Evolutionary conservation across 2,329 filamentous ascomycete genomes (phyloP), one percentile per base, ranked within the genome.

Genomic region (Talaromyces islandicus): DNA sequence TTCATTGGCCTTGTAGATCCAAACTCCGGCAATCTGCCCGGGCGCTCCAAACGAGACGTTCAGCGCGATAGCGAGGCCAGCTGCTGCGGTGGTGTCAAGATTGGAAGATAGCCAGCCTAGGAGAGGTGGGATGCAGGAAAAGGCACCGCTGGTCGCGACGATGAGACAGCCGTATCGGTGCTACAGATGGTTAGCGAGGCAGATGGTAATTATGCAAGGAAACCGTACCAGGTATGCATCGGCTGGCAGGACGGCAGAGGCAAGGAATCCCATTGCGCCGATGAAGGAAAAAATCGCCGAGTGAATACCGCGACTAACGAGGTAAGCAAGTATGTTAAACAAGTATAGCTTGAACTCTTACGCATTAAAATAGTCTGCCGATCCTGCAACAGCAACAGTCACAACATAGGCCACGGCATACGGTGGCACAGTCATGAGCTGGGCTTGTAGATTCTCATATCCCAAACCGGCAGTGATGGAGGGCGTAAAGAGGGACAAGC

Each of bases 31-130:
- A 46, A 91, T 90, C 71, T 90, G 88, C 0, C 88, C 88, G 0
- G 87, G 80, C 0, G 86, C 87, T 0, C 86, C 87, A 54, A 88
- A 80, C 1, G 84, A 85, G 17, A 90, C 83, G 63, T 90, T 90
- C 63, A 91, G 73, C 0, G 87, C 88, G 59, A 90, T 88, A 1
- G 87, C 88, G 11, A 91, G 78, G 0, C 88, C 88, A 0, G 84
- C 83, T 0, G 86, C 81, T 0, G 84, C 83, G 0, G 88, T 89
- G 58, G 80, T 85, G 67, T 83, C 83, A 54, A 89, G 77, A 67
- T 91, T 91, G 46, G 83, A 85, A 9, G 84, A 85, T 7, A 90
- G 76, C 87, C 87, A 89, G n/a, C 86, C 87, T 1, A 89, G 78
- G 62, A 91, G 79, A 0, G 87, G 86, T 0, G 88, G 87, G 52